Conservation (phyloP, 495 filamentous ascomycete genomes). For the Penicillium canariense region DNA sequence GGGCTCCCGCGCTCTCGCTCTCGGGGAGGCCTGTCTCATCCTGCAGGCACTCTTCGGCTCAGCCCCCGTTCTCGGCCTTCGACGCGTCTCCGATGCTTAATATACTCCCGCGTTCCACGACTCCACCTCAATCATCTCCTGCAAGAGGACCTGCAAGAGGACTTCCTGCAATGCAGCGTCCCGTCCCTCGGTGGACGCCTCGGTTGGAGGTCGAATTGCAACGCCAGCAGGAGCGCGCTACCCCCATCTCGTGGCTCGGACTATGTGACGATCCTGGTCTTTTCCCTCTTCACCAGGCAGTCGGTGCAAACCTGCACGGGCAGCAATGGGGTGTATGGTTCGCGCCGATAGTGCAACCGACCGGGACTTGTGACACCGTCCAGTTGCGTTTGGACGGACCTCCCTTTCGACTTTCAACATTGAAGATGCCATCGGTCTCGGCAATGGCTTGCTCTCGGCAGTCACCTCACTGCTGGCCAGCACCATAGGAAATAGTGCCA, state of each 20-base stretch:
- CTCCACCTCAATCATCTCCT: conserved; percentile 7
- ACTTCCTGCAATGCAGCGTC: conserved; percentile 12
- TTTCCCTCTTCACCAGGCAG: conserved; percentile 1
- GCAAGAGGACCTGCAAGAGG: conserved; percentile 21
- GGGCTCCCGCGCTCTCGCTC: neutral
- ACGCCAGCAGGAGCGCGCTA: too few species aligned
- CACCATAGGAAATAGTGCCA: neutral
- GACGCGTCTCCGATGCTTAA: conserved; percentile 40
- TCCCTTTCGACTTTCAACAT: conserved; percentile 2
- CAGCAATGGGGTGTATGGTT: conserved; percentile 1
- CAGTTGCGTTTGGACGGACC: conserved; percentile 8
- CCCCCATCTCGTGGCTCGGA: too few species aligned
- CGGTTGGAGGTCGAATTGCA: conserved; percentile 4
- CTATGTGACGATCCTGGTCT: neutral
- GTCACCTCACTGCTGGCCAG: neutral
- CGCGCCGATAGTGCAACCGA: conserved; percentile 13
- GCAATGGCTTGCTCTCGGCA: neutral
- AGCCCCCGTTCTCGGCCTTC: conserved; percentile 30
- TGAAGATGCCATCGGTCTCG: neutral
- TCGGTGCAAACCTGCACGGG: conserved; percentile 12
- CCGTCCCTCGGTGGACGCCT: conserved; percentile 5
- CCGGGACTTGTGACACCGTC: neutral
- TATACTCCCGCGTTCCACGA: conserved; percentile 14
- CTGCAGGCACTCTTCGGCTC: conserved; percentile 19
- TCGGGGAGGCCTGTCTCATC: conserved; percentile 8